Conservation (phyloP, 139 green algal species). For the Chlorella sp. region DNA sequence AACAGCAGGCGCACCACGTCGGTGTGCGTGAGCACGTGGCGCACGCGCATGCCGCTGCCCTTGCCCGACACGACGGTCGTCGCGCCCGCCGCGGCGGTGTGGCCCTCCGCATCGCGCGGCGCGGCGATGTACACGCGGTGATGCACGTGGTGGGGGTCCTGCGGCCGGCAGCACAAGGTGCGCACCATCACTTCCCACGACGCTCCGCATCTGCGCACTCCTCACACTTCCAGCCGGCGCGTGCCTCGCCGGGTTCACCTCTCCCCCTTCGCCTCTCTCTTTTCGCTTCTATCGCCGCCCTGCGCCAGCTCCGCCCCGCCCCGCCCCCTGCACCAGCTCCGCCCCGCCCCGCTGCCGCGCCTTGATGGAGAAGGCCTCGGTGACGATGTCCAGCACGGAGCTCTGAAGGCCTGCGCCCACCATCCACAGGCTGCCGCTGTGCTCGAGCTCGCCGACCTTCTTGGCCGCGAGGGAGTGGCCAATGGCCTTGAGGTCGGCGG, state of each 20-base stretch:
- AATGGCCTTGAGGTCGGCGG: neutral
- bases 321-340: neutral
- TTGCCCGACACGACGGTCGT: slow-evolving; percentile 39
- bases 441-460: slow-evolving; percentile 15
- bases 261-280: no score
- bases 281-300: no score
- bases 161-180: slow-evolving; percentile 13
- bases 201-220: no score
- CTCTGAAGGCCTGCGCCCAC: neutral
- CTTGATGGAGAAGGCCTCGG: no score
- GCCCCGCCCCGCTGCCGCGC: neutral
- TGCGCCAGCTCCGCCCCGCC: neutral
- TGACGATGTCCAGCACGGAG: no score
- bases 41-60: slow-evolving; percentile 31
- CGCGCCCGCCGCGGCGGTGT: slow-evolving; percentile 11
- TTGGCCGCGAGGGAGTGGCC: slow-evolving; percentile 12
- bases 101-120: slow-evolving; percentile 27
- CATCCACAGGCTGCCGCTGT: neutral
- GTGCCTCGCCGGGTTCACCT: no score
- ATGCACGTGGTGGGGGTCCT: slow-evolving; percentile 38
- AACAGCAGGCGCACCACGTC: slow-evolving; percentile 44
- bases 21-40: slow-evolving; percentile 48
- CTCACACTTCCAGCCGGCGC: no score
- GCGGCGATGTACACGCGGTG: slow-evolving; percentile 52
- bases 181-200: no score